These are phyloP conservation scores for Lonicera japonica DNA, from an alignment of 129 eudicot species.

Conservation along the genomic window DNA sequence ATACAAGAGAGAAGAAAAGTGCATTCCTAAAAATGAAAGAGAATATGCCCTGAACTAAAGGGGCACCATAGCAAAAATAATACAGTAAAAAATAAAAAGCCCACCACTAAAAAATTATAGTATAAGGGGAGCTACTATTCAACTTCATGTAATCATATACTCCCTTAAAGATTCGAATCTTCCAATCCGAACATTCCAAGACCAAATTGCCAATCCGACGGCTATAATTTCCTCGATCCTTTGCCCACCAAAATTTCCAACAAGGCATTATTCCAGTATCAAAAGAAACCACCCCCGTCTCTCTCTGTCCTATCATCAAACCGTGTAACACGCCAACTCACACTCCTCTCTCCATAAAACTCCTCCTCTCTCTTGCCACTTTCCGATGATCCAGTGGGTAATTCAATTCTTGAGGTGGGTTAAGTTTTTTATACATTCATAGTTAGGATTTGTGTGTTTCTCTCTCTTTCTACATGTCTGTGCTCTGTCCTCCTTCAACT, in stretches of 20 bases:
- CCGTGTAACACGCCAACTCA: conserved; percentile 22
- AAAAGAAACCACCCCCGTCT: not conserved
- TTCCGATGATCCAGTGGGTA: conserved; percentile 11
- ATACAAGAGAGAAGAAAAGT: no score
- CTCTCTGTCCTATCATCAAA: conserved; percentile 7
- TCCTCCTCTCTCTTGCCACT: not conserved
- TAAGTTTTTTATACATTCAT: not conserved
- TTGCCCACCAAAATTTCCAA: conserved; percentile 1
- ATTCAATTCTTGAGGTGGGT: conserved; percentile 9
- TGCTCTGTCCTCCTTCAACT: not conserved
- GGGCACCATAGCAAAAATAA: no score
- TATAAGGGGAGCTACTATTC: no score
- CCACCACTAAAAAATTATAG: no score
- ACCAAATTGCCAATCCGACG: conserved; percentile 30
- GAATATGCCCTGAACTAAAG: no score
- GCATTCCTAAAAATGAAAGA: no score
- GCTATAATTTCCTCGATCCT: conserved; percentile 16
- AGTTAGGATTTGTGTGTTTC: no score
- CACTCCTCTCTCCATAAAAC: conserved; percentile 3
- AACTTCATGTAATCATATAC: no score
- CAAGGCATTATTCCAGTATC: conserved; percentile 32
- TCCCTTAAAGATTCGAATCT: conserved; percentile 60
- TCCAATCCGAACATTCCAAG: conserved; percentile 41
- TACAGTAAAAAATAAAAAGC: no score
- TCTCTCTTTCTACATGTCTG: no score